Evolutionary conservation across 2,329 filamentous ascomycete genomes (phyloP), one percentile per base, ranked within the genome.

Genomic region (Curvularia sp.): DNA sequence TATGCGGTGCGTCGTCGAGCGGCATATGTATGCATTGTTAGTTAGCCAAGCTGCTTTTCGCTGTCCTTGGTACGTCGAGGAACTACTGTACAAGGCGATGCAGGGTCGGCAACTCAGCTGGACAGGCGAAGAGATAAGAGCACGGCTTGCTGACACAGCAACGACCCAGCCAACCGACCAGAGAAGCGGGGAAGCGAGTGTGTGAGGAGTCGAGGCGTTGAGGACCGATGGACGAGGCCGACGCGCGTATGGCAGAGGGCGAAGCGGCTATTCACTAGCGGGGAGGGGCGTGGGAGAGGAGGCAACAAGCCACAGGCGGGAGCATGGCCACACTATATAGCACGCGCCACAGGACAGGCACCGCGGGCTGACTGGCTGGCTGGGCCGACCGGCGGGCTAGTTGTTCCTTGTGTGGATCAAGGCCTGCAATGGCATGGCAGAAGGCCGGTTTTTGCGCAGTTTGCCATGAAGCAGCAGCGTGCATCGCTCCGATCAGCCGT

Each of bases 401-500:
- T 10, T 33, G 42, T 28, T 44, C 42, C 24, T 15, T 39, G 28
- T 15, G 30, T 15, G 46, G 26, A 44, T 28, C 33, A 38, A 26
- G 24, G 24, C 24, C 18, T 18, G 18, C 18, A 18, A n/a, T 38
- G 33, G 33, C 33, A 5, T 38, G 13, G 33, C 18, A 26, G 41
- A 24, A 41, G 58, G 62, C 56, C 33, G 52, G 57, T 44, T 54
- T 47, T 53, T 18, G 24, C 33, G 42, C 46, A 55, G 26, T 55
- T 52, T 53, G 42, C 64, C 55, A 58, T 62, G 26, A 18, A 43
- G 18, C 5, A 55, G 61, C 18, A 18, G 55, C 54, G 58, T 59
- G 58, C 43, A 55, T 42, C 48, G 53, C 49, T 56, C 57, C 57
- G 70, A 68, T 70, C 61, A 68, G 62, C 70, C 63, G 67, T 70